Percentiles rank a stretch among this genome's conserved stretches.
phyloP scores from a whole-genome alignment of 441 rosid genomes.

The Cnidoscolus chayamansa region DNA sequence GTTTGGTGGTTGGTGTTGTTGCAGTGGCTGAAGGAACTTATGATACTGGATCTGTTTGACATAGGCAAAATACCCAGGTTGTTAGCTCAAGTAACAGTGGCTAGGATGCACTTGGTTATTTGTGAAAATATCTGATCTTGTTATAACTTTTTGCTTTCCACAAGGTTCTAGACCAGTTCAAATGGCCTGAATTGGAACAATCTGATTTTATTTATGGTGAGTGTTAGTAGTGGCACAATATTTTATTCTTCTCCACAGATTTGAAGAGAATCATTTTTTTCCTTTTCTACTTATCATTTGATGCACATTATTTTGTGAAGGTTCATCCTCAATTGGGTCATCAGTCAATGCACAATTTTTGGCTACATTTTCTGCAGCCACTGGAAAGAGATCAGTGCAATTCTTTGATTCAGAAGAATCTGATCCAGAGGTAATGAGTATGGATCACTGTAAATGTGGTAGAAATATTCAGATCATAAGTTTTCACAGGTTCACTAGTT shows the following conservation, averaged over 20 bases:
- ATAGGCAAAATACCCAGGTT: not conserved
- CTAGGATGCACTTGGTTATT: constrained; percentile 6
- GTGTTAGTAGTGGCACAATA: constrained; percentile 23
- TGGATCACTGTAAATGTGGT: constrained; percentile 12
- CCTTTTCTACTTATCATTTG: constrained; percentile 20
- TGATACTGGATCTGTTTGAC: not conserved
- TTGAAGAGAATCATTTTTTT: not conserved
- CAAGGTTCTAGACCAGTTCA: constrained; percentile 71
- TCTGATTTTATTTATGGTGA: constrained; percentile 77
- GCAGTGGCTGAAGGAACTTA: no score
- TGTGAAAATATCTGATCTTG: not conserved
- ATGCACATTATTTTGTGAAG: constrained; percentile 34
- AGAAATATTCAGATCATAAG: constrained; percentile 14
- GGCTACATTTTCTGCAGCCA: constrained; percentile 81
- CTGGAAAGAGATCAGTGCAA: constrained; percentile 62
- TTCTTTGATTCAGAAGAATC: constrained; percentile 80
- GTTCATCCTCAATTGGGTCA: constrained; percentile 82
- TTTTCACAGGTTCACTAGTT: constrained; percentile 13
- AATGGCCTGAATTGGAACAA: constrained; percentile 83
- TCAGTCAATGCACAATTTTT: constrained; percentile 68
- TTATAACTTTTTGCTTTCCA: constrained; percentile 14
- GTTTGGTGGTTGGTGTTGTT: no score
- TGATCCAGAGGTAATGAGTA: constrained; percentile 76
- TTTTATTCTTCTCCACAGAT: constrained; percentile 9
- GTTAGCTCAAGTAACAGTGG: constrained; percentile 6